Base-by-base conservation (phyloP, 2,329 filamentous ascomycete species). In the Hypomyces perniciosus region DNA sequence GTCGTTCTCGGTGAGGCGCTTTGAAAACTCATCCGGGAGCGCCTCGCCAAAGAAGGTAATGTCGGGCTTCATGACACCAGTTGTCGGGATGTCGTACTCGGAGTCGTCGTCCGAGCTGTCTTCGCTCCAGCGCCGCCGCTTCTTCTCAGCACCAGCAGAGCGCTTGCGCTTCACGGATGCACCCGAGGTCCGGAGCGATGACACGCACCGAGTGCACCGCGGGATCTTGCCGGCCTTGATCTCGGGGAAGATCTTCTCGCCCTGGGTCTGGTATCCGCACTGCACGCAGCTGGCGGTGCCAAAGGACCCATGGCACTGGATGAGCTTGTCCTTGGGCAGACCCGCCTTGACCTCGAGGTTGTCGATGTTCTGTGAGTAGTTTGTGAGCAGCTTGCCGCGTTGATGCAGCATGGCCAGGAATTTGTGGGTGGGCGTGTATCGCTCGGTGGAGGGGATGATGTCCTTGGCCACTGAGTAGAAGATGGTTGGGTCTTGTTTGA, bases 281-380 rank as follows among this genome's bases (percentile, higher is more conserved):
- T 88, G 85, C 42, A 93, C 80, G 68, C 93, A 99, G 3, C 84
- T 88, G 26, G 93, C 93, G 0, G 87, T 95, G 40, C 91, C 91
- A 72, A 96, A 97, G 6, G 90, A 96, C 54, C 93, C 93, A 65
- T 99, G 93, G 66, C 93, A 97, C 69, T 99, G 92, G 29, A 99
- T 86, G 13, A 97, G 78, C 64, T 93, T 95, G 33, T 88, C 84
- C 1, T 82, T 78, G 26, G 76, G 71, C 54, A 99, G 88, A 26
- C 93, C 93, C 0, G 92, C 92, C 62, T 88, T 84, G 54, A 84
- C 80, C 68, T 99, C 92, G 46, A 96, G 83, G 61, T 96, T 96
- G 74, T 99, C 93, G 63, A 99, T 97, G 68, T 99, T 99, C 67
- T 99, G 93, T 0, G 93, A 95, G 73, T 96, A 99, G 71, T 97